Evolutionary conservation across 495 filamentous ascomycete species (phyloP).

Genomic region (Ascodesmis nigricans): DNA sequence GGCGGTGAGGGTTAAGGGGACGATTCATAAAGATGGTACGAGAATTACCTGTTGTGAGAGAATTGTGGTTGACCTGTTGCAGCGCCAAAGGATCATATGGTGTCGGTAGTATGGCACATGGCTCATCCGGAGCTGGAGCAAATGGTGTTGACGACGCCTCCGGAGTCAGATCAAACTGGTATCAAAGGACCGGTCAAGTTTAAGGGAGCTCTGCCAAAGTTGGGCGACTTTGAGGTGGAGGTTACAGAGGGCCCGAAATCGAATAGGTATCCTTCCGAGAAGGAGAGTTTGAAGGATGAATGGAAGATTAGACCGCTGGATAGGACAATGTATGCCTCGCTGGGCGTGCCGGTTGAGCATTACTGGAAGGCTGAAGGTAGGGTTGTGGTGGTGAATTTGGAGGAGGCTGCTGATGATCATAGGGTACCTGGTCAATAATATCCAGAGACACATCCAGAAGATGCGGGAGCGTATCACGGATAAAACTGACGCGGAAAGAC

Average conservation of each 20-base stretch:
- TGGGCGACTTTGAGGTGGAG: constrained; percentile 70
- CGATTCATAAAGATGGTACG: constrained; percentile 45
- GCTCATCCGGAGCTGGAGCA: too few species aligned
- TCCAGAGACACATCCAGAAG: constrained; percentile 55
- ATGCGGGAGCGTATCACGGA: constrained; percentile 47
- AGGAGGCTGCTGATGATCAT: constrained; percentile 3
- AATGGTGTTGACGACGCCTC: too few species aligned
- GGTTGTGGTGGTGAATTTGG: constrained; percentile 6
- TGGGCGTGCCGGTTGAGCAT: constrained; percentile 40
- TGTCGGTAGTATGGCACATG: too few species aligned
- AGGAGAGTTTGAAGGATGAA: too few species aligned
- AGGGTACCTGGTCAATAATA: constrained; percentile 25
- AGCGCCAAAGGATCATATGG: too few species aligned
- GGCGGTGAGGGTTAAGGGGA: constrained; percentile 72
- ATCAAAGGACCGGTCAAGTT: constrained; percentile 54
- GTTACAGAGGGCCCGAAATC: constrained; percentile 44
- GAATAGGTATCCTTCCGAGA: too few species aligned
- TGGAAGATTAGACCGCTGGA: constrained; percentile 55
- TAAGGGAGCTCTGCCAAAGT: constrained; percentile 43
- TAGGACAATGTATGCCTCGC: constrained; percentile 49
- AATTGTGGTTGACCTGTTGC: too few species aligned
- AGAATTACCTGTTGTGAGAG: too few species aligned
- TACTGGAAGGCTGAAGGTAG: constrained; percentile 70
- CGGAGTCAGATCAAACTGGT: constrained; percentile 27
- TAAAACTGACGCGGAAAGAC: constrained; percentile 43